A percentile compares a stretch with the other conserved stretches of the same genome.
Conservation (phyloP, 345 rosid genomes). For the Salix purpurea region DNA sequence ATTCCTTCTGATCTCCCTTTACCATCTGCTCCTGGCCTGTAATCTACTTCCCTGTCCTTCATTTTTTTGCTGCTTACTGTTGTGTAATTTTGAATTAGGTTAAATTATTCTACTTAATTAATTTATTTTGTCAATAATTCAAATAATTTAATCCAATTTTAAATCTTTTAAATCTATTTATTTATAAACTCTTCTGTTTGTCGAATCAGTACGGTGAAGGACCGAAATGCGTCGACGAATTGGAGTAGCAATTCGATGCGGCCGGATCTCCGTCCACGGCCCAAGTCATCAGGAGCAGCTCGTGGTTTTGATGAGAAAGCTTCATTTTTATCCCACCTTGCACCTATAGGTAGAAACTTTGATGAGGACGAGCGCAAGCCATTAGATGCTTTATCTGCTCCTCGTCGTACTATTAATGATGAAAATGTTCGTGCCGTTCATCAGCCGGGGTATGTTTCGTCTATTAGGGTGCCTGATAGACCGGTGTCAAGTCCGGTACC, state of each 20-base stretch:
- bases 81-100: too few relatives aligned
- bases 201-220: neutral
- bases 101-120: too few relatives aligned
- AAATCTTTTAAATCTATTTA: too few relatives aligned
- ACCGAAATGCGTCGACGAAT: too few relatives aligned
- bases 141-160: too few relatives aligned
- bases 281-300: slow-evolving; percentile 21
- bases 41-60: neutral
- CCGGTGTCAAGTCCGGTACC: slow-evolving; percentile 7
- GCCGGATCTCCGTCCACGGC: slow-evolving; percentile 23
- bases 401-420: slow-evolving; percentile 6
- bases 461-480: slow-evolving; percentile 14
- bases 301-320: slow-evolving; percentile 20
- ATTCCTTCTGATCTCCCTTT: slow-evolving; percentile 26
- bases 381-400: slow-evolving; percentile 2
- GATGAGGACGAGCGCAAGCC: slow-evolving; percentile 30
- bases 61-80: too few relatives aligned
- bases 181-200: neutral
- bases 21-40: slow-evolving; percentile 31
- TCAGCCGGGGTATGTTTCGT: slow-evolving; percentile 7
- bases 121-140: too few relatives aligned
- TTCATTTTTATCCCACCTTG: slow-evolving; percentile 13
- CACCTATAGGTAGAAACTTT: slow-evolving; percentile 24
- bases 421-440: neutral
- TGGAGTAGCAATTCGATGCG: too few relatives aligned